Base-by-base conservation (phyloP, 768 basidiomycete genomes). In the Phanerochaete carnosa region DNA sequence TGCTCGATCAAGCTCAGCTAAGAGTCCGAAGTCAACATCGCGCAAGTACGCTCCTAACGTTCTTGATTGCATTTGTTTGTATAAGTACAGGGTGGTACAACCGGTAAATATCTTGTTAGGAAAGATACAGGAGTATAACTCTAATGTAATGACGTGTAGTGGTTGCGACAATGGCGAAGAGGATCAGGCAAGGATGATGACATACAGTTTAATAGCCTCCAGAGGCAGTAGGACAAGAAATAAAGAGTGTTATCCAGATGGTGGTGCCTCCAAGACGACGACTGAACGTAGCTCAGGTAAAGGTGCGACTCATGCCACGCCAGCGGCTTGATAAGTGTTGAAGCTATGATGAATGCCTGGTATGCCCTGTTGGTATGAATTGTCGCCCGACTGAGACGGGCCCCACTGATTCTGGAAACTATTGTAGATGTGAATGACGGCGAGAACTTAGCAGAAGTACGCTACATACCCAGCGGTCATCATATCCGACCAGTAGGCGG, bases 401-500 rank as follows among this genome's bases (percentile, higher is more conserved):
- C n/a, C 46, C 45, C 56, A 46, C 45, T 57, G 56, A 16, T 47
- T 30, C n/a, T 49, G 56, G 43, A 49, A 57, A 13, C 46, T 49
- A 28, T 2, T 25, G 23, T 5, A 22, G 39, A 28, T n/a, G 32
- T 28, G 15, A 22, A 13, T 13, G 22, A 37, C 35, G 45, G 45
- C 23, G 2, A 39, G 19, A 29, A 29, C 56, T 22, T 4, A 26
- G 28, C 13, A 43, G 2, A n/a, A 25, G 3, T 1, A 9, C 11
- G 4, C 1, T 7, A 66, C 74, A 26, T 52, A 88, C 87, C 90
- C 90, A 37, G 90, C 90, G 88, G 92, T 89, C 89, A 92, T 88
- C 85, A 90, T 87, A 52, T 82, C 88, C 46, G 80, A 73, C 89
- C 88, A 91, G 82, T 85, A 92, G 8, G 75, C 79, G 2, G 85